Conservation (phyloP, 305 asterid species). For the Striga hermonthica region DNA sequence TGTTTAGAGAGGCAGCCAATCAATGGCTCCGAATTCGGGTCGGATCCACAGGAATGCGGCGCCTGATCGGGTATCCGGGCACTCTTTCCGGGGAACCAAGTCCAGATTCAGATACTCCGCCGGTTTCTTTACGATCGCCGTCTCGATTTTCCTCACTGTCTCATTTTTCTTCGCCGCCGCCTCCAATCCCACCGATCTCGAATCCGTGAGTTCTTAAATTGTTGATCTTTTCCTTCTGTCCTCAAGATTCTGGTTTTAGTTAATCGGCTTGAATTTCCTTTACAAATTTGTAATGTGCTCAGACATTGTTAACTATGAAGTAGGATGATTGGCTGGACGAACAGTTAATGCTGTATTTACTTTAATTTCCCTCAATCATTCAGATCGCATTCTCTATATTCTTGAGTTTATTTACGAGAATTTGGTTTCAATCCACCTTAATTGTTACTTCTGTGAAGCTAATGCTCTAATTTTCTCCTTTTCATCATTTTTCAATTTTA, state of each 20-base stretch:
- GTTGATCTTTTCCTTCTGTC: neutral
- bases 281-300: no score
- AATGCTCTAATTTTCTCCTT: conserved; percentile 3
- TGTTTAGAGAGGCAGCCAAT: conserved; percentile 14
- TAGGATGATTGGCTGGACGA: no score
- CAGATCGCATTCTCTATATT: no score
- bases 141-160: conserved; percentile 39
- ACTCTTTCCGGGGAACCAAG: neutral
- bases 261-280: no score
- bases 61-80: conserved; percentile 31
- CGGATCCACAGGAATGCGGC: conserved; percentile 33
- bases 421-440: no score
- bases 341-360: conserved; percentile 24
- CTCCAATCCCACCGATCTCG: conserved; percentile 45
- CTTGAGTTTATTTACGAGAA: no score
- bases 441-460: no score
- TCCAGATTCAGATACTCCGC: conserved; percentile 36
- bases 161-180: conserved; percentile 44
- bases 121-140: conserved; percentile 38
- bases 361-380: conserved; percentile 6
- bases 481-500: conserved; percentile 21
- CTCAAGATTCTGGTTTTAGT: no score
- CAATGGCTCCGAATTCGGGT: conserved; percentile 42
- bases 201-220: conserved; percentile 36
- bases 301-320: no score